Evolutionary conservation across 805 yeast species (phyloP).

Genomic region (Starmera pachycereana): DNA sequence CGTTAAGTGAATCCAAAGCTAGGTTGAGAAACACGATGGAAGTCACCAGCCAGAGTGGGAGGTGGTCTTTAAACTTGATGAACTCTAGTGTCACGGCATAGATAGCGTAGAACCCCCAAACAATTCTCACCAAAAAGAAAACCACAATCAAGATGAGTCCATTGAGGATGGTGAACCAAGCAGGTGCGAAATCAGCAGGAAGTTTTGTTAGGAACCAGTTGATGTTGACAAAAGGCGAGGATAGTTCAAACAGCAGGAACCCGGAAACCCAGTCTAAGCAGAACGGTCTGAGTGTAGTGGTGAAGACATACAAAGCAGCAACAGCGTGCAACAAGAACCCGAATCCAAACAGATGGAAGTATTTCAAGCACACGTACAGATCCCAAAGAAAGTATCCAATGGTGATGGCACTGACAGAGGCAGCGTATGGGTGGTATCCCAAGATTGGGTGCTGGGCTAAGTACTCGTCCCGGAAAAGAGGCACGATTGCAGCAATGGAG

Average conservation of each 20-base stretch:
- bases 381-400: slow-evolving; percentile 94
- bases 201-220: slow-evolving; percentile 84
- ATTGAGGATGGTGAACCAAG: slow-evolving; percentile 45
- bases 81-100: slow-evolving; percentile 37
- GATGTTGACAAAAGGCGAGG: slow-evolving; percentile 90
- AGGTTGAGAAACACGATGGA: slow-evolving; percentile 48
- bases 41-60: slow-evolving; percentile 38
- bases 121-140: slow-evolving; percentile 69
- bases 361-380: slow-evolving; percentile 50
- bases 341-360: slow-evolving; percentile 62
- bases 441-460: slow-evolving; percentile 40
- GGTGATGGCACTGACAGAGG: slow-evolving; percentile 62
- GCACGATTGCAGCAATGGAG: slow-evolving; percentile 49
- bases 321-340: slow-evolving; percentile 79
- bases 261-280: slow-evolving; percentile 75
- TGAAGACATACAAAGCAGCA: slow-evolving; percentile 71
- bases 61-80: slow-evolving; percentile 29
- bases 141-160: slow-evolving; percentile 59
- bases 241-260: slow-evolving; percentile 75
- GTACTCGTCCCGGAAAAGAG: slow-evolving; percentile 51
- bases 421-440: slow-evolving; percentile 70
- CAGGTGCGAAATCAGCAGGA: slow-evolving; percentile 56
- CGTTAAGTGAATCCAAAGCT: slow-evolving; percentile 56
- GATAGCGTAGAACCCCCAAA: slow-evolving; percentile 83
- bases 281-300: slow-evolving; percentile 55